These are phyloP conservation scores for Pseudogymnoascus sp. DNA, from an alignment of 2,329 filamentous ascomycete genomes.

Conservation along the genomic window DNA sequence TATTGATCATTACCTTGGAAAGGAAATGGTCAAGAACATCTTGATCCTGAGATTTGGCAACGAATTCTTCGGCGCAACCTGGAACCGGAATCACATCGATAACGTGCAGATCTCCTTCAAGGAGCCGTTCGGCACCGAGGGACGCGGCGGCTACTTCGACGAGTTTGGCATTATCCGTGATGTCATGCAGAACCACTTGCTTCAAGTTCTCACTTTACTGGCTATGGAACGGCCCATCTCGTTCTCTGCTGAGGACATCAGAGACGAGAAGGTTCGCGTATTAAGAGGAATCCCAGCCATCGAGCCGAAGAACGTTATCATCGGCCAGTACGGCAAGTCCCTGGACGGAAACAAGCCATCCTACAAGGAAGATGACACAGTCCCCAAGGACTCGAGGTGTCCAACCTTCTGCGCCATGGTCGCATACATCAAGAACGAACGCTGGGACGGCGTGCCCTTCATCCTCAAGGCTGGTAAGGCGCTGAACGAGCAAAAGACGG, in stretches of 20 bases:
- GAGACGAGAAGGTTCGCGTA: constrained; percentile 96
- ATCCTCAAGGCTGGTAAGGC: constrained; percentile 99
- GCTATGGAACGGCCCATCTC: constrained; percentile 98
- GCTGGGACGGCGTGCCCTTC: constrained; percentile 98
- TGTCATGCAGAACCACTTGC: constrained; percentile 99
- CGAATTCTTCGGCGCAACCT: constrained; percentile 95
- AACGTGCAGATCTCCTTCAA: constrained; percentile 99
- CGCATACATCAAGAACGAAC: constrained; percentile 98
- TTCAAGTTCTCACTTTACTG: constrained; percentile 90
- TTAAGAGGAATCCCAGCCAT: constrained; percentile 88
- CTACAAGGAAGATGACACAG: constrained; percentile 98
- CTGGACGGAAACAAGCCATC: constrained; percentile 92
- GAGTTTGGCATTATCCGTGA: constrained; percentile 99
- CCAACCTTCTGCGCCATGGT: constrained; percentile 97
- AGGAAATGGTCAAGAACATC: constrained; percentile 99
- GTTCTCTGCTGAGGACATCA: constrained; percentile 95
- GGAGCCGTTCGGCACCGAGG: constrained; percentile 97
- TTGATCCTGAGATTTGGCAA: constrained; percentile 96
- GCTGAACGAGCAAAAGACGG: constrained; percentile 98
- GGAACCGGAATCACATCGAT: constrained; percentile 99
- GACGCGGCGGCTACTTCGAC: constrained; percentile 96
- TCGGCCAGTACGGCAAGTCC: constrained; percentile 95
- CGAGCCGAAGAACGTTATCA: constrained; percentile 99
- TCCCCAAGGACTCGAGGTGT: constrained; percentile 93
- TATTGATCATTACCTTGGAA: constrained; percentile 98